Conservation (phyloP, 2,329 filamentous ascomycete species). For the Epichloe hybrida region DNA sequence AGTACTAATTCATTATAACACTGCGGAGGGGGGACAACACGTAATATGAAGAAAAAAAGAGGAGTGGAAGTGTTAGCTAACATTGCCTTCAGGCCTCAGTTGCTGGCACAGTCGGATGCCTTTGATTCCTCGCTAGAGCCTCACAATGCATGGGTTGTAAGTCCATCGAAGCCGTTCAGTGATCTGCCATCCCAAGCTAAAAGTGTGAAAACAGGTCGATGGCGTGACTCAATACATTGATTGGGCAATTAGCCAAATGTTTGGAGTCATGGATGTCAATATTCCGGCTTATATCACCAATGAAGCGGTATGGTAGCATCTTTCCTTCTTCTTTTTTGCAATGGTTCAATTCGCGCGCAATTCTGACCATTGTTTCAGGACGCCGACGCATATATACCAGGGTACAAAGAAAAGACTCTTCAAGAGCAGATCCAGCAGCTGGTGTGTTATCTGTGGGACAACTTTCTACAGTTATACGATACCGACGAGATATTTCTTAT, state of each 20-base stretch:
- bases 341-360: not conserved
- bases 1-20: constrained; percentile 22
- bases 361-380: constrained; percentile 21
- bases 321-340: not conserved
- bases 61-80: not conserved
- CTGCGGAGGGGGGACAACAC: not conserved
- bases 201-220: constrained; percentile 51
- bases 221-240: constrained; percentile 66
- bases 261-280: constrained; percentile 84
- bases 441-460: constrained; percentile 86
- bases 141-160: constrained; percentile 80
- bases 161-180: constrained; percentile 17
- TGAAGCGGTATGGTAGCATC: constrained; percentile 33
- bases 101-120: constrained; percentile 53
- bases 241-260: constrained; percentile 65
- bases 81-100: constrained; percentile 39
- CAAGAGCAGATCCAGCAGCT: constrained; percentile 56
- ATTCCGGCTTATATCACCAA: constrained; percentile 65
- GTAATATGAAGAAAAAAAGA: not conserved
- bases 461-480: constrained; percentile 73
- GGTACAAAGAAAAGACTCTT: constrained; percentile 31
- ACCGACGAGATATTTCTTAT: constrained; percentile 68
- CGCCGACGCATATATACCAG: constrained; percentile 32
- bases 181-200: not conserved
- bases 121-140: constrained; percentile 62